Base-by-base conservation (phyloP, 306 rosid species). In the Vigna radiata region DNA sequence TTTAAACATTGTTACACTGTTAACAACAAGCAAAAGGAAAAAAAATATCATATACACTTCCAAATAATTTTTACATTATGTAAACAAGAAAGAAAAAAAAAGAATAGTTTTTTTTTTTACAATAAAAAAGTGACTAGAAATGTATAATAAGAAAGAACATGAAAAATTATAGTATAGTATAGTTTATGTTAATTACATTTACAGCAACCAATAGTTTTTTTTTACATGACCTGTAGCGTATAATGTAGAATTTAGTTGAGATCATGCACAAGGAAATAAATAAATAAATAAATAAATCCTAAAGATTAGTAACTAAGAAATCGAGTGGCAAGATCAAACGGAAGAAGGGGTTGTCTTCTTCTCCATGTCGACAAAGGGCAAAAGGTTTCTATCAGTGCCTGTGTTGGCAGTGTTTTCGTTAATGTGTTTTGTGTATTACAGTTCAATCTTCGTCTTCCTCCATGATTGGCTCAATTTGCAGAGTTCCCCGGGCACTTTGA, bases 381-480 rank as follows among this genome's bases (percentile, higher is more conserved):
- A 65, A 63, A 88, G 84, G 69, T 83, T 94, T 73, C 47, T 84
- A 7, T 85, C 97, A 60, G 14, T 85, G 49, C 96, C 96, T 4
- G 68, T 91, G 18, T 53, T 88, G 14, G 79, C 85, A 56, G 96
- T 88, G 70, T 73, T 94, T 23, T 50, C 71, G 39, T 76, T 85
- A 65, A 81, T 89, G 79, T 39, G 82, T 39, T 87, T 89, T 70
- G 83, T 86, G 12, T 89, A 82, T 89, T 86, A 85, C 90, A 27
- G 66, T 23, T 90, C 94, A 49, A 52, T 94, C 33, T 94, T 90
- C 88, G 66, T 91, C 69, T 90, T 91, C 71, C 84, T 94, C 27
- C 87, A 87, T 67, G 90, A 86, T 66, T 94, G 96, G 97, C 70
- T 89, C 7, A 91, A 89, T 52, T 77, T 91, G 72, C 85, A 70